Evolutionary conservation across 768 basidiomycete species (phyloP), one percentile per base, ranked within the genome.

Genomic region (Mycena belliarum): DNA sequence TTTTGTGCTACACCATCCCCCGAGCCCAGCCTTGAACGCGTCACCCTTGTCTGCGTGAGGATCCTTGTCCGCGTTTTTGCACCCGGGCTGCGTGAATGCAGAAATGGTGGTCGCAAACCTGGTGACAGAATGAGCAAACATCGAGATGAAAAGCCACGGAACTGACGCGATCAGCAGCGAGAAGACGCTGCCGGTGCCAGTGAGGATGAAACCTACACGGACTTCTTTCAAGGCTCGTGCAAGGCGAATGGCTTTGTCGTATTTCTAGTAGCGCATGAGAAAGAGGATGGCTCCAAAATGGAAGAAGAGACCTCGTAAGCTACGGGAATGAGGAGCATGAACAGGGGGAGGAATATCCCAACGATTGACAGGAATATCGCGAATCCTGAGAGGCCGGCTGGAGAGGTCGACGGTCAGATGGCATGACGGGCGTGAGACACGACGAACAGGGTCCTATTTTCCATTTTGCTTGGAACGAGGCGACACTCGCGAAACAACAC

Each of bases 1-100:
- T 76, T 97, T 98, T 8, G 95, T 95, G 61, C 79, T 85, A 72
- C 95, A 98, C 91, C 92, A 97, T 0, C 89, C 85, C 4, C 80
- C 73, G 2, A 98, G 76, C 20, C 77, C 91, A 5, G 78, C 77
- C 61, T 81, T 80, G 70, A 89, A 98, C 56, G 80, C 75, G 20
- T 89, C 87, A 14, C 84, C 79, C 29, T 71, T 69, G 48, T 78
- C 77, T 0, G 85, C 87, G 69, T 93, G 80, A 5, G 95, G 95
- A 65, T 97, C 95, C 4, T 90, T 84, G 49, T 77, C 76, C 1
- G 93, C 70, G 61, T 96, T 78, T 72, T 96, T 96, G 77, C 95
- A 98, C 0, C 95, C 95, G 1, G 90, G 73, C 69, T 94, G 76
- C 16, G 95, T 93, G 86, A 89, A 97, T 1, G 91, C 92, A 52